Evolutionary conservation across 108 stramenopile genomes (phyloP), one percentile per base, ranked within the genome.

Genomic region (Conticribra weissflogii): DNA sequence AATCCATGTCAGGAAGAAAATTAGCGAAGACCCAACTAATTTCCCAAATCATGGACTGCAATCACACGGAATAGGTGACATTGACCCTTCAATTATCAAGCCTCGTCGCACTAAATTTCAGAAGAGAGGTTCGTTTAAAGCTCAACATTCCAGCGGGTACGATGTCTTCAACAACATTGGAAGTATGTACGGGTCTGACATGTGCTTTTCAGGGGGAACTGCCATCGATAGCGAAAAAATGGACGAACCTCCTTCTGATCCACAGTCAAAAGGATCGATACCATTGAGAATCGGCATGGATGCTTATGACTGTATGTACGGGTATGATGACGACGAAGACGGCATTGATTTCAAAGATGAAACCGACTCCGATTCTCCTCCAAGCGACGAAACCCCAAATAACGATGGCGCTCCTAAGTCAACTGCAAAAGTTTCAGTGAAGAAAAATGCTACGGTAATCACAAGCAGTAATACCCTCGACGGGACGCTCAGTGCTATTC

Each of bases 1-100:
- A 4, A 72, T 79, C 25, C 71, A 72, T 27, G 62, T 71, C 0
- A 66, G 50, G 5, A 33, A 50, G 22, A 54, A 66, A 22, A 15
- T 36, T 28, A 16, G 24, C 29, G 15, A 23, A 16, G 15, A 24
- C 5, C 21, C 41, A 34, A 8, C 41, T 9, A 33, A 24, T 17
- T 2, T 16, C 3, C 52, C 21, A 17, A 4, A 59, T n/a, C 19
- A 51, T 18, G n/a, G 14, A 18, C 17, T 31, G 7, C 15, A 53
- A 8, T 66, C 58, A 24, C 25, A 19, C 19, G 30, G 49, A 25
- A 21, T 30, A 7, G 33, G 19, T 2, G 45, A 60, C 18, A 69
- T 78, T 12, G 78, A 79, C 66, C 56, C 59, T 14, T 72, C 78
- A 3, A 79, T 79, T 23, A 79, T 79, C 34, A 69, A 72, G 52